phyloP scores from a whole-genome alignment of 2,329 filamentous ascomycete genomes.

The Aspergillus pseudoviridinutans region DNA sequence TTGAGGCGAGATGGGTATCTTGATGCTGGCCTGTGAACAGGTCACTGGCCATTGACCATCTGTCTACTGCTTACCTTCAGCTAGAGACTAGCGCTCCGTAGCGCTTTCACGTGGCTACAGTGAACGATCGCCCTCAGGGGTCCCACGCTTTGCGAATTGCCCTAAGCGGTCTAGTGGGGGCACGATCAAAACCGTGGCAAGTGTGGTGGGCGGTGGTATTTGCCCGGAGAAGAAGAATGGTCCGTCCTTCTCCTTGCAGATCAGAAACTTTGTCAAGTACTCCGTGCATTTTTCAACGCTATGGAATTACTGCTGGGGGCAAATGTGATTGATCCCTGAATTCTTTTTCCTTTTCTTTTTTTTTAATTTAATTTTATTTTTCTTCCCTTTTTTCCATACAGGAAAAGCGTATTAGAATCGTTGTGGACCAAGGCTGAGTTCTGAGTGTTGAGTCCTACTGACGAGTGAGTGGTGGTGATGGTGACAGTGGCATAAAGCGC shows the following conservation, averaged over 20 bases:
- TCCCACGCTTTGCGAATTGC: slow-evolving; percentile 18
- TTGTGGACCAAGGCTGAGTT: not conserved
- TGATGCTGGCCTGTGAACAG: too few relatives aligned
- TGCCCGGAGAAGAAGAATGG: not conserved
- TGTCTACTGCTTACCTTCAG: too few relatives aligned
- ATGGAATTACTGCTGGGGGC: too few relatives aligned
- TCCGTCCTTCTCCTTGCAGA: not conserved
- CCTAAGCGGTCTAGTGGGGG: slow-evolving; percentile 8
- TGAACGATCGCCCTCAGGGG: slow-evolving; percentile 22
- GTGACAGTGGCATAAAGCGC: slow-evolving; percentile 8
- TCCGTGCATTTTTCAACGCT: not conserved
- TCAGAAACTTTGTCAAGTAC: not conserved
- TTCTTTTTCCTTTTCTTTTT: too few relatives aligned
- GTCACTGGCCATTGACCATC: too few relatives aligned
- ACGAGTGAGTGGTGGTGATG: not conserved
- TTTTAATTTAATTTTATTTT: too few relatives aligned
- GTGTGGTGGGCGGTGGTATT: not conserved
- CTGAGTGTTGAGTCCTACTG: not conserved
- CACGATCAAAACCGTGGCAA: not conserved
- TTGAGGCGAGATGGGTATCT: too few relatives aligned
- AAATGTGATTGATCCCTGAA: too few relatives aligned
- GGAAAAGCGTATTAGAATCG: too few relatives aligned
- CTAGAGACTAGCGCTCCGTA: not conserved
- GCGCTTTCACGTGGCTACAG: slow-evolving; percentile 19
- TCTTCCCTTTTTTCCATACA: too few relatives aligned